Conservation (phyloP, 495 filamentous ascomycete species). For the Penicillium herquei region DNA sequence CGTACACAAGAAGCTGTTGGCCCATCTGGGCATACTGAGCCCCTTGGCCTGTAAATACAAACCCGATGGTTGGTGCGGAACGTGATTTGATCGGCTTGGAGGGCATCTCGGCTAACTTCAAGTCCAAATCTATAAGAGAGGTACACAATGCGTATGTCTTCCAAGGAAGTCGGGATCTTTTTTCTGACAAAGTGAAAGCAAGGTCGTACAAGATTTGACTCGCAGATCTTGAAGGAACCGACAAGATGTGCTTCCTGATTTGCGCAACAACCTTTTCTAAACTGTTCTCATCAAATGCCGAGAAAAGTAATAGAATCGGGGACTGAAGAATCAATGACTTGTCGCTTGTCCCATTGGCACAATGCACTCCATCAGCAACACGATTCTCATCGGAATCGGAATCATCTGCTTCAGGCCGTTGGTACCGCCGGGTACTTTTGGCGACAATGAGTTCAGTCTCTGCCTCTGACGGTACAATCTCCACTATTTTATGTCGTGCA, state of each 20-base stretch:
- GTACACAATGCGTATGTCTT: neutral
- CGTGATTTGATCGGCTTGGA: neutral
- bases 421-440: too few species aligned
- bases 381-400: neutral
- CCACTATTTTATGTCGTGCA: neutral
- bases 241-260: neutral
- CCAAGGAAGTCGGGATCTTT: neutral
- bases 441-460: too few species aligned
- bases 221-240: neutral
- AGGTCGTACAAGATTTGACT: neutral
- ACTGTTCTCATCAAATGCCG: neutral
- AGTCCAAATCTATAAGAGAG: slow-evolving; percentile 1
- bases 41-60: slow-evolving; percentile 47
- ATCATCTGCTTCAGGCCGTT: neutral
- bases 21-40: slow-evolving; percentile 40
- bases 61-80: neutral
- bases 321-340: neutral
- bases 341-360: neutral
- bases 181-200: neutral
- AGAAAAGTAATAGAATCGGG: neutral
- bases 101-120: neutral
- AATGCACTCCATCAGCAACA: neutral
- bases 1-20: slow-evolving; percentile 23
- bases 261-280: neutral
- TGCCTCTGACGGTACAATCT: too few species aligned